Evolutionary conservation across 2,329 filamentous ascomycete species (phyloP).

Genomic region (Orbilia brochopaga): DNA sequence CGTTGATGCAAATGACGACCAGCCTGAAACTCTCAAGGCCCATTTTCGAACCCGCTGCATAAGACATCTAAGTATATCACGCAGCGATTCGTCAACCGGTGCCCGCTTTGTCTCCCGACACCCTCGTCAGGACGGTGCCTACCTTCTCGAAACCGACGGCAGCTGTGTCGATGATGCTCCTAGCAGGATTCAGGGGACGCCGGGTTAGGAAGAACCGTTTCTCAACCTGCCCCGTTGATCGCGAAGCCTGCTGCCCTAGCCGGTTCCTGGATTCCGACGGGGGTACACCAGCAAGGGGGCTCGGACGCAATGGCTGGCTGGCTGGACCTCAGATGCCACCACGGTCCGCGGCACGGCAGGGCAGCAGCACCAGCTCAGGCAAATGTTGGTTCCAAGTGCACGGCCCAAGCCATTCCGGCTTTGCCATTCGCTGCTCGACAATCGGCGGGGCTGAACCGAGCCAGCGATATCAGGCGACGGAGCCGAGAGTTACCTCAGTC

Average conservation of each 20-base stretch:
- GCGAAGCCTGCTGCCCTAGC: constrained; percentile 15
- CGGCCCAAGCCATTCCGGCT: no score
- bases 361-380: background rate
- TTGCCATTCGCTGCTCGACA: background rate
- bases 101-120: constrained; percentile 1
- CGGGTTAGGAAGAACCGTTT: constrained; percentile 20
- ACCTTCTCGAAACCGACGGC: constrained; percentile 26
- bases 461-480: background rate
- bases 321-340: background rate
- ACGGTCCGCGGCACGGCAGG: constrained; percentile 1
- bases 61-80: constrained; percentile 9
- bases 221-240: constrained; percentile 8
- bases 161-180: constrained; percentile 13
- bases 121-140: background rate
- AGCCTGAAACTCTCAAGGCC: constrained; percentile 1
- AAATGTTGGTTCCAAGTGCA: constrained; percentile 1
- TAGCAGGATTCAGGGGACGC: constrained; percentile 27
- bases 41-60: background rate
- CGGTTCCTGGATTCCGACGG: constrained; percentile 35
- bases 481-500: no score
- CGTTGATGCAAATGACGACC: constrained; percentile 17
- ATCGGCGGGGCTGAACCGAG: constrained; percentile 1
- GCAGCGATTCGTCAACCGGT: constrained; percentile 2
- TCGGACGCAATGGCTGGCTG: constrained; percentile 8
- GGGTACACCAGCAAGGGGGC: constrained; percentile 18